Evolutionary conservation across 2,329 filamentous ascomycete genomes (phyloP).

Genomic region (Penicillium sp.): DNA sequence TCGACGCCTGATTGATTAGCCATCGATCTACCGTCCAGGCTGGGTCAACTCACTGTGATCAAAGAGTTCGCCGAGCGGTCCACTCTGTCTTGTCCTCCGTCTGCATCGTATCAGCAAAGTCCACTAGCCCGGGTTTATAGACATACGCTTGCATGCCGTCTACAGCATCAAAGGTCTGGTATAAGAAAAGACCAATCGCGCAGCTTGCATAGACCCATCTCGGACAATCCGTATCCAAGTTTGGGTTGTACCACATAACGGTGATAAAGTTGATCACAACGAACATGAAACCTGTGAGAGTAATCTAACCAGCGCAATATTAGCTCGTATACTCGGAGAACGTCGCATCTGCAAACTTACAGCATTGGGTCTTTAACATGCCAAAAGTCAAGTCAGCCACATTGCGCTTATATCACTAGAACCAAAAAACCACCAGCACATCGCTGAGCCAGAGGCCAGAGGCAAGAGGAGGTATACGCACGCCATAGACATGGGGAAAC

Average conservation of each 20-base stretch:
- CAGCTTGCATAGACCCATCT: conserved; percentile 93
- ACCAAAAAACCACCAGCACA: background rate
- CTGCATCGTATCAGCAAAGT: conserved; percentile 43
- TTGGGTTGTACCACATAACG: conserved; percentile 94
- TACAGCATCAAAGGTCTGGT: conserved; percentile 97
- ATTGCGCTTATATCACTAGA: conserved; percentile 12
- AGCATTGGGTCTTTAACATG: conserved; percentile 48
- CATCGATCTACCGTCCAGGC: background rate
- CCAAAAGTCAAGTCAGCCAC: conserved; percentile 11
- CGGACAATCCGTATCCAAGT: conserved; percentile 88
- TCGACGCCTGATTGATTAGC: conserved; percentile 64
- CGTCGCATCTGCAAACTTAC: conserved; percentile 35
- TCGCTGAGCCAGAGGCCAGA: background rate
- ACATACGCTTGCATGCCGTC: conserved; percentile 90
- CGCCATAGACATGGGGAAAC: conserved; percentile 95
- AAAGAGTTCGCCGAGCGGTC: conserved; percentile 92
- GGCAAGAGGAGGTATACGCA: conserved; percentile 44
- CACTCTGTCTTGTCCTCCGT: conserved; percentile 85
- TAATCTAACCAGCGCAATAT: conserved; percentile 60
- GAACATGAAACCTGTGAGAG: conserved; percentile 85
- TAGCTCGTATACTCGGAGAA: conserved; percentile 9
- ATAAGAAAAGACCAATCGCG: conserved; percentile 86
- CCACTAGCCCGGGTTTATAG: background rate
- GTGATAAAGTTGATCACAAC: conserved; percentile 88
- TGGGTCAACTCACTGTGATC: conserved; percentile 69